Conservation (phyloP, 2,329 filamentous ascomycete genomes). For the Aspergillus sojae region DNA sequence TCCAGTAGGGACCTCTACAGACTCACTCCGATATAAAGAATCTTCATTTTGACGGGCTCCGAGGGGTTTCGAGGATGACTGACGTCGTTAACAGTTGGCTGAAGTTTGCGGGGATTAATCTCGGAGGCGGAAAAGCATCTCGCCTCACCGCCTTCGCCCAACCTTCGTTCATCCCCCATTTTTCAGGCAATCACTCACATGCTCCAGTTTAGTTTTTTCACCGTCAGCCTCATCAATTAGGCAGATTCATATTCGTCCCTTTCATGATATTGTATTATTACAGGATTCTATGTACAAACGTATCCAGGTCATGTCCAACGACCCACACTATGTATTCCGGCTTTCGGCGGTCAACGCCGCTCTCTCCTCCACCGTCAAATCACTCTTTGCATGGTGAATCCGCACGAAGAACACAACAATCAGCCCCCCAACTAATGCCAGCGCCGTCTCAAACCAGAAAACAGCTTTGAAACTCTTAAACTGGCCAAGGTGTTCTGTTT, state of each 20-base stretch:
- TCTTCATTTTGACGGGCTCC: conserved; percentile 68
- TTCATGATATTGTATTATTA: not conserved
- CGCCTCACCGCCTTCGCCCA: conserved; percentile 4
- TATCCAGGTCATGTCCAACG: not conserved
- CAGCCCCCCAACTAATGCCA: conserved; percentile 49
- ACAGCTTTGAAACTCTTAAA: conserved; percentile 63
- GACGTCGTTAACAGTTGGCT: conserved; percentile 18
- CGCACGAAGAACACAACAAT: conserved; percentile 2
- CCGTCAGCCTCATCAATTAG: not conserved
- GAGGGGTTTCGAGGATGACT: conserved; percentile 9
- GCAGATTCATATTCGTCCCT: not conserved
- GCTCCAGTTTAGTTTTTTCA: accelerated
- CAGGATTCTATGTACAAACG: not conserved
- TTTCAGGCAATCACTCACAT: conserved; percentile 2
- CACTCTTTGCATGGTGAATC: conserved; percentile 3
- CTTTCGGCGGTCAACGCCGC: not conserved
- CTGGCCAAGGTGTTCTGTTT: conserved; percentile 49
- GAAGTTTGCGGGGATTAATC: conserved; percentile 9
- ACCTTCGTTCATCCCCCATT: not conserved
- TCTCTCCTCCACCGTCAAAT: not conserved
- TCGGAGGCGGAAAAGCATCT: conserved; percentile 6
- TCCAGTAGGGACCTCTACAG: not conserved
- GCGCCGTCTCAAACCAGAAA: conserved; percentile 66
- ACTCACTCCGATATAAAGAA: conserved; percentile 83
- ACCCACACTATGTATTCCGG: not conserved